Evolutionary conservation across 257 asterid species (phyloP), one percentile per base, ranked within the genome.

Genomic region (Echites panduratus): DNA sequence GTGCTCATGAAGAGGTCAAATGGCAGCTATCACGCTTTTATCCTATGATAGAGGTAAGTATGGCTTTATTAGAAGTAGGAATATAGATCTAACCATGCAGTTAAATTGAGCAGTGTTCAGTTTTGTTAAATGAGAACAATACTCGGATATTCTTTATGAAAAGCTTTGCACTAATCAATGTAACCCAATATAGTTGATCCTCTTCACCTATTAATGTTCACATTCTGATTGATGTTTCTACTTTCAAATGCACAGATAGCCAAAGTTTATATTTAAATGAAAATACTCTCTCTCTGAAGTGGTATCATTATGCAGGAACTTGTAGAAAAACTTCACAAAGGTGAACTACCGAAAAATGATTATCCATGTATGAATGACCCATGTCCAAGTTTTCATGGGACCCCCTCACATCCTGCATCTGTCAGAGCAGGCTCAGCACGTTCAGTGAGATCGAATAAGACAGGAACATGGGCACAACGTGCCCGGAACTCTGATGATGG

Each of bases 311-410:
- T 87, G 76, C 84, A 95, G 99, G 99, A 92, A 81, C 92, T 95
- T 66, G 59, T 92, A 71, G 98, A 92, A 79, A 92, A 89, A 74
- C 87, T 95, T 64, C 82, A 83, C 74, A 95, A 95, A 90, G 89
- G 90, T 59, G 97, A 92, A 75, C 87, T 95, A 65, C 88, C 99
- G 7, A 86, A 85, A 85, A 84, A 84, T 75, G 99, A 95, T 50
- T 95, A 86, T 80, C 95, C 98, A 58, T 90, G 99, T 76, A 89
- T 92, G 99, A 95, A 95, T 79, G 99, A 95, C 70, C 98, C 99
- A 27, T 86, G 96, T 84, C 88, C 97, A 84, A 80, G 89, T 78
- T 84, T 86, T 76, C 94, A 87, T 74, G 98, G 90, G 66, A 81
- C 86, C 59, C 68, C 68, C 29, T 82, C 94, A 63, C 87, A 75